Base-by-base conservation (phyloP, 208 protist genomes). In the Trichomonas tenax region DNA sequence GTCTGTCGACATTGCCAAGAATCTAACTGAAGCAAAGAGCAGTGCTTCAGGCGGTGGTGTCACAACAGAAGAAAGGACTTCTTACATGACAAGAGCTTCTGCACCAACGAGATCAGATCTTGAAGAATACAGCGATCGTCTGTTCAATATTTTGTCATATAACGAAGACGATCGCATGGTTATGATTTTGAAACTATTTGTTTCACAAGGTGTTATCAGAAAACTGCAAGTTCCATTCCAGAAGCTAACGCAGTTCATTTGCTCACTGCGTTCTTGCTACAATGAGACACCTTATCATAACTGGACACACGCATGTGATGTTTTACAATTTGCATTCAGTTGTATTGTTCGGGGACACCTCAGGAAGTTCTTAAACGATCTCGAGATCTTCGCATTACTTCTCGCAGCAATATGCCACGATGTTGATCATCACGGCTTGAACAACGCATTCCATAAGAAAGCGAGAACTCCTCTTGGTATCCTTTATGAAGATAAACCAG, bases 361-460 rank as follows among this genome's bases (percentile, higher is more conserved):
- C 23, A 34, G 81, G 3, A 23, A 40, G 11, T 86, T 40, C 36
- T 86, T 86, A 15, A 23, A 86, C 1, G 81, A 86, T 23, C 82
- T 98, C 89, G 98, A 99, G 95, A 96, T 98, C 15, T 97, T 99
- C n/a, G 98, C 98, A 4, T 96, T 97, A 17, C 21, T 99, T 26
- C 96, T 99, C 31, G 97, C 98, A 38, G 98, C 98, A 34, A 97
- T 98, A 31, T 97, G 99, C 81, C 99, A 99, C 97, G 99, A 99
- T 97, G 98, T 98, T 96, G 98, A 99, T 96, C 99, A 99, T 97
- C 98, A 98, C 1, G 99, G 99, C 36, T 96, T 99, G 44, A 99
- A 99, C 97, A 99, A 99, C 97, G 98, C 98, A 96, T 99, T 99
- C 97, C 98, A 99, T 96, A 97, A 98, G 31, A 98, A 98, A 96